phyloP scores from a whole-genome alignment of 768 basidiomycete species.

The Strobilomyces echinocephalus region DNA sequence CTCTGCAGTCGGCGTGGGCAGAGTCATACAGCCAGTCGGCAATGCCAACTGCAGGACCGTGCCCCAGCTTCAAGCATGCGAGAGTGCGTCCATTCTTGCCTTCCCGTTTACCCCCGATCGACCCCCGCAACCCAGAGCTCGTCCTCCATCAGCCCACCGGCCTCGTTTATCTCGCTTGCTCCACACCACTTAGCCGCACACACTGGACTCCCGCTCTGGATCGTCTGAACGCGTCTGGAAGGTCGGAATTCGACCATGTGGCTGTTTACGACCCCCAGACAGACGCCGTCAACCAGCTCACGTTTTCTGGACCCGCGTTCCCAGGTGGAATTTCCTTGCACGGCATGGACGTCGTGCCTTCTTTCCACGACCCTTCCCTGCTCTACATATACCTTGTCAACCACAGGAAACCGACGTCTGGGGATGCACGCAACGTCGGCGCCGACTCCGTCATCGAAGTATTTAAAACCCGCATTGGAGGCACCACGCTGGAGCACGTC shows the following conservation, averaged over 20 bases:
- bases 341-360: constrained; percentile 66
- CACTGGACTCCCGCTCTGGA: constrained; percentile 49
- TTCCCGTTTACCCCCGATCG: background rate
- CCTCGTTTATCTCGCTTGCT: constrained; percentile 60
- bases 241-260: constrained; percentile 48
- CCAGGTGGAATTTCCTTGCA: constrained; percentile 48
- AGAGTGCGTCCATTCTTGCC: constrained; percentile 43
- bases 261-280: constrained; percentile 54
- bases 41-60: constrained; percentile 47
- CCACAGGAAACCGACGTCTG: constrained; percentile 51
- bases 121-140: constrained; percentile 38
- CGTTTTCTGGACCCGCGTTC: constrained; percentile 35
- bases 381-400: constrained; percentile 70
- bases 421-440: constrained; percentile 42
- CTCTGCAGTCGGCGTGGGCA: constrained; percentile 38
- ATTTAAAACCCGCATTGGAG: constrained; percentile 50
- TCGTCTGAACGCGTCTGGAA: constrained; percentile 34
- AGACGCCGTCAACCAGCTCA: constrained; percentile 41
- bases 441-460: constrained; percentile 71
- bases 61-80: constrained; percentile 59
- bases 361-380: constrained; percentile 40
- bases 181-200: constrained; percentile 41
- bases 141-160: constrained; percentile 56
- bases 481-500: constrained; percentile 45
- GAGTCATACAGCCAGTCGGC: constrained; percentile 41